Conservation (phyloP, 2,329 filamentous ascomycete species). For the Kalaharituber pfeilii region DNA sequence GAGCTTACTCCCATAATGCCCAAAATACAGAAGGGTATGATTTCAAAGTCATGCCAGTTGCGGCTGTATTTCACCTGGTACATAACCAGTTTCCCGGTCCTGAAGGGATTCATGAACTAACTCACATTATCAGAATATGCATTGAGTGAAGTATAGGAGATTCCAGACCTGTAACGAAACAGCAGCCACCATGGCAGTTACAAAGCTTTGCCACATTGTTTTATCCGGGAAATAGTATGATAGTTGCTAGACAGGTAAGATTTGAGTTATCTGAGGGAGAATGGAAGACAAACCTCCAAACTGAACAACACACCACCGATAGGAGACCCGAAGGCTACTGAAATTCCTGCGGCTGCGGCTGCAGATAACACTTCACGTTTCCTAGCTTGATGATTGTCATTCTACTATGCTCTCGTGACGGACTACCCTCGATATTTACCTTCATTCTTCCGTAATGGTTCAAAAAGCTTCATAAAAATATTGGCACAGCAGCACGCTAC, state of each 20-base stretch:
- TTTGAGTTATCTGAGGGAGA: background rate
- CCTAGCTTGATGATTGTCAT: slow-evolving; percentile 42
- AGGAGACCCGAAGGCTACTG: slow-evolving; percentile 81
- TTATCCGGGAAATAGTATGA: slow-evolving; percentile 98
- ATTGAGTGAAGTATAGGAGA: too few species aligned
- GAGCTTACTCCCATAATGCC: slow-evolving; percentile 55
- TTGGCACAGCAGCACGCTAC: slow-evolving; percentile 95
- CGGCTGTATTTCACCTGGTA: slow-evolving; percentile 90
- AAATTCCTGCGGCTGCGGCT: slow-evolving; percentile 79
- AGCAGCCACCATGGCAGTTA: slow-evolving; percentile 97
- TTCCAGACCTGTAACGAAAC: slow-evolving; percentile 53
- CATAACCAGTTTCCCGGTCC: slow-evolving; percentile 84
- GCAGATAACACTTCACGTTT: slow-evolving; percentile 88
- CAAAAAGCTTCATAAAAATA: slow-evolving; percentile 77
- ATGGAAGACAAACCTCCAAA: slow-evolving; percentile 46
- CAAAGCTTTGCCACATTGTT: slow-evolving; percentile 99
- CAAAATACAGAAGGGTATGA: slow-evolving; percentile 70
- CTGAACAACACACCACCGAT: slow-evolving; percentile 92
- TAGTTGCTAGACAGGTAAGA: slow-evolving; percentile 43
- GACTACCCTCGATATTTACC: too few species aligned
- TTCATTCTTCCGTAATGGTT: slow-evolving; percentile 69
- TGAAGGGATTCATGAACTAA: slow-evolving; percentile 60
- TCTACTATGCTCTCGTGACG: too few species aligned
- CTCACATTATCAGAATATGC: too few species aligned
- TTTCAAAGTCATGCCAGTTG: slow-evolving; percentile 86